Base-by-base conservation (phyloP, 345 rosid genomes). In the Cardamine chenopodiifolia region DNA sequence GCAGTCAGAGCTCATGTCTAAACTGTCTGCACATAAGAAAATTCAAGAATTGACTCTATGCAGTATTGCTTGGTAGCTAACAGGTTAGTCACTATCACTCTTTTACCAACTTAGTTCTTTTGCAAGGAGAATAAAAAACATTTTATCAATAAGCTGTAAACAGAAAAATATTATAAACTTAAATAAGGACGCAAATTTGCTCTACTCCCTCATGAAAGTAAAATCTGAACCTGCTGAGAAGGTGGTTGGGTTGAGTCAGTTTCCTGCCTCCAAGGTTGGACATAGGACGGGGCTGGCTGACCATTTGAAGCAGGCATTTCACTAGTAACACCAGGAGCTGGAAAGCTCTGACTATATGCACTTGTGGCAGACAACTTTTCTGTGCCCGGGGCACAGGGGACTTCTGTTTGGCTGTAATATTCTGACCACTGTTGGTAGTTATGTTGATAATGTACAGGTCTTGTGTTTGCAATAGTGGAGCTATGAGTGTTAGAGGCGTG, bases 381-480 rank as follows among this genome's bases (percentile, higher is more conserved):
- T 15, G 98, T 96, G 64, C 99, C 99, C 0, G 98, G 99, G 61
- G 99, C 99, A 82, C 99, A 96, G 62, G 83, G 94, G 66, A 90
- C 98, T 85, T 96, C 99, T 28, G 98, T 77, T 76, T 87, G 93
- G 80, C 87, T 82, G 85, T 88, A 89, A 84, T 89, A 89, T 74
- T 86, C 86, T 25, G 91, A 79, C 97, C 93, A 96, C 79, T 90
- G 99, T 74, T 83, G 89, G 85, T 88, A 87, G 6, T 86, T 89
- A 58, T 86, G 96, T 71, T 92, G 90, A 78, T 89, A 87, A n/a
- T 89, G 88, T 66, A 79, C 65, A 72, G 97, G 80, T 54, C 88
- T 48, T 44, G 91, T 45, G 44, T 85, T 55, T 68, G 89, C 84
- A 79, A 66, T 70, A 47, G 84, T 73, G 74, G 96, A 72, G 80